A percentile compares a stretch with the other conserved stretches of the same genome.
These are phyloP conservation scores for Aspergillus tubingensis DNA, from an alignment of 2,329 filamentous ascomycete species.

Conservation along the genomic window DNA sequence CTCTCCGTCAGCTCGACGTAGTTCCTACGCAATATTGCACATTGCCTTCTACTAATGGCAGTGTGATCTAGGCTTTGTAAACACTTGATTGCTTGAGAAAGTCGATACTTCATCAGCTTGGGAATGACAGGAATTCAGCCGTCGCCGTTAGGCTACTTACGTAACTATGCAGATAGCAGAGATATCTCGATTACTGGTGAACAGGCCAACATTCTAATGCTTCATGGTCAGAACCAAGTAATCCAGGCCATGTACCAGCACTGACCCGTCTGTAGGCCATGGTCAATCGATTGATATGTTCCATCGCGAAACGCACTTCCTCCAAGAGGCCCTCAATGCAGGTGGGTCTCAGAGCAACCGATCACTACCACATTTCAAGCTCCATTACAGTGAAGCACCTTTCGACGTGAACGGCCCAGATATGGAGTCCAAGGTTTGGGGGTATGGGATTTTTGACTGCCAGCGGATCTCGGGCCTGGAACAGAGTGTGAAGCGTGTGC, in stretches of 20 bases:
- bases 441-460: neutral
- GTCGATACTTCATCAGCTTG: neutral
- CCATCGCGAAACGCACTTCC: neutral
- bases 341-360: neutral
- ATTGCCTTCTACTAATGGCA: too few species aligned
- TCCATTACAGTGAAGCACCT: neutral
- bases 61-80: too few species aligned
- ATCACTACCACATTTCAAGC: neutral
- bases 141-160: neutral
- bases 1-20: neutral
- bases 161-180: neutral
- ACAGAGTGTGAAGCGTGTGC: neutral
- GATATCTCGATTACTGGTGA: neutral
- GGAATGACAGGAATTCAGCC: neutral
- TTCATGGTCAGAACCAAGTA: neutral
- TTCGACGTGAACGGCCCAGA: neutral
- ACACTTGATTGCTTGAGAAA: neutral
- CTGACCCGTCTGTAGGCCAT: neutral
- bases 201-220: neutral
- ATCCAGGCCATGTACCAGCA: neutral
- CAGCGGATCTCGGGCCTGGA: neutral
- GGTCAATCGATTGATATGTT: neutral
- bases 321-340: neutral
- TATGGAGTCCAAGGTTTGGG: neutral
- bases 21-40: neutral